Evolutionary conservation across 768 basidiomycete species (phyloP), one percentile per base, ranked within the genome.

Genomic region (Scleroderma bovista): DNA sequence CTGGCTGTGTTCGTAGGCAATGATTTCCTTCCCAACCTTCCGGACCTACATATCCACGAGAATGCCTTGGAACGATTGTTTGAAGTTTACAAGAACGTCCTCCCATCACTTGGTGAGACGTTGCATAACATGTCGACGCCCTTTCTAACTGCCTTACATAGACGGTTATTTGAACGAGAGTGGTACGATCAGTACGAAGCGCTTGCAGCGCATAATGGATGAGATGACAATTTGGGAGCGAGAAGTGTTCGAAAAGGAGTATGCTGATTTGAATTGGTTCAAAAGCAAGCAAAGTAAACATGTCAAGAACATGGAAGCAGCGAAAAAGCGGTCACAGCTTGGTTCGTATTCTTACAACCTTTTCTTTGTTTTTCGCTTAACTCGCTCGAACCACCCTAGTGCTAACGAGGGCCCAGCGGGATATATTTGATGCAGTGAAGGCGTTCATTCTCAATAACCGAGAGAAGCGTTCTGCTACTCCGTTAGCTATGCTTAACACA

Each of bases 1-100:
- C 80, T 99, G 58, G 91, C 93, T 20, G 92, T 98, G 23, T 99
- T 99, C 59, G 86, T 98, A 45, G 96, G 96, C 29, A 99, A 98
- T 64, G 95, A 97, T 71, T 98, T 98, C 70, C 68, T 98, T 55
- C 96, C 95, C 8, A 90, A 98, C 71, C 69, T 99, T 50, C 96
- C 96, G 5, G 93, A 96, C 66, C 68, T 99, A 23, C 96, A 98
- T 64, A 98, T 99, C 64, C 93, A 98, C 60, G 92, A 96, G 69
- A 96, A 97, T 63, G 96, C 92, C 15, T 65, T 99, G 56, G 93
- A 98, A 70, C 79, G 76, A 57, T 72, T 99, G 51, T 98, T 96
- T 66, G 90, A 92, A 10, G 89, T 97, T 49, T 99, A 99, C 70
- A 97, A 97, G 77, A 85, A 83, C 63, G 80, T 92, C 26, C 66